phyloP scores from a whole-genome alignment of 306 rosid species.

The Vigna angularis region DNA sequence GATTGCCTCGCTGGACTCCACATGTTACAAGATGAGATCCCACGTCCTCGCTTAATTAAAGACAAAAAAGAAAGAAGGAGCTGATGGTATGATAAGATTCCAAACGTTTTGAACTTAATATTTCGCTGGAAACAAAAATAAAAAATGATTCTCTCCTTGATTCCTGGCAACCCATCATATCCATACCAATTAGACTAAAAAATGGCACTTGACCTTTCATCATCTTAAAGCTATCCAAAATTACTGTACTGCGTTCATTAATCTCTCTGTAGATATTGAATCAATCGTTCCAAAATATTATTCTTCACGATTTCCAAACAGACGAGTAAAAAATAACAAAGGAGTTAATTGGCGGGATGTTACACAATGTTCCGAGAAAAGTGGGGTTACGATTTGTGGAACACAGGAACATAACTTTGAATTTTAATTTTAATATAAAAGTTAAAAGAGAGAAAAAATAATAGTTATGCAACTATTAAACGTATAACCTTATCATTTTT shows the following conservation, averaged over 20 bases:
- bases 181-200: background rate
- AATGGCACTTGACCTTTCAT: constrained; percentile 43
- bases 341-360: too few species aligned
- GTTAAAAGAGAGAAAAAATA: too few species aligned
- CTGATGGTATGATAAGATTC: background rate
- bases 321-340: background rate
- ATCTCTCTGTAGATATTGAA: background rate
- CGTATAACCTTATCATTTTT: too few species aligned
- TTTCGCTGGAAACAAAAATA: background rate
- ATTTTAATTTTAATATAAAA: too few species aligned
- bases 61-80: too few species aligned
- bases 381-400: too few species aligned
- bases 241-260: background rate
- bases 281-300: background rate
- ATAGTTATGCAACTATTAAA: too few species aligned
- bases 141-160: constrained; percentile 30
- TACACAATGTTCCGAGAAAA: too few species aligned
- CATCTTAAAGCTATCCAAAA: background rate
- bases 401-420: too few species aligned
- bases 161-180: constrained; percentile 24
- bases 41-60: background rate
- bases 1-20: background rate
- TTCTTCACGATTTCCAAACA: background rate
- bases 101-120: background rate
- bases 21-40: background rate